Evolutionary conservation across 1,284 basidiomycete genomes (phyloP).

Genomic region (Microbotryum saponariae): DNA sequence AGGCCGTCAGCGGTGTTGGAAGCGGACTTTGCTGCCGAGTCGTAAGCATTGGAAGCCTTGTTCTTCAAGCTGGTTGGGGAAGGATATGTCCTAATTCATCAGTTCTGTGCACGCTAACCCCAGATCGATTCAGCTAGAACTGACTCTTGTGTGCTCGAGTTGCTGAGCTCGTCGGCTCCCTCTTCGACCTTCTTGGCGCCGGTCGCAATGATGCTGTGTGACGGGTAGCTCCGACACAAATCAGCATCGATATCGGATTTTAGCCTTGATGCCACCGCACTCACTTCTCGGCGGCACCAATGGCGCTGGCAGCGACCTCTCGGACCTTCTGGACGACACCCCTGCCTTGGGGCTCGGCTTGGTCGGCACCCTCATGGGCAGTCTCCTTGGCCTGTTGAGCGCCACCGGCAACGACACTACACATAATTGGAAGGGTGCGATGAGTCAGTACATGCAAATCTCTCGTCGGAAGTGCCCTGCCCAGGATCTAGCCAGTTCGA

Average conservation of each 20-base stretch:
- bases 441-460: neutral
- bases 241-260: neutral
- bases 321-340: constrained; percentile 27
- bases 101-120: no score
- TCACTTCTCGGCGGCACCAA: constrained; percentile 18
- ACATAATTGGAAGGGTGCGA: neutral
- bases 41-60: no score
- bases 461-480: no score
- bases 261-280: neutral
- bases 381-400: constrained; percentile 28
- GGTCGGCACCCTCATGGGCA: constrained; percentile 14
- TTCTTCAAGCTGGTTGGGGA: no score
- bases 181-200: constrained; percentile 25
- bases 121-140: no score
- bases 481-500: no score
- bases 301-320: constrained; percentile 14
- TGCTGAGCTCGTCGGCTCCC: constrained; percentile 8
- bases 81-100: no score
- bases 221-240: neutral
- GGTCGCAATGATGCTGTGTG: constrained; percentile 13
- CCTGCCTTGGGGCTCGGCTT: constrained; percentile 7
- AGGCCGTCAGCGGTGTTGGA: no score
- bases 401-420: constrained; percentile 17
- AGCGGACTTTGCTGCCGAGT: no score
- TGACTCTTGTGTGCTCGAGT: neutral